These are phyloP conservation scores for Fusarium sp. DNA, from an alignment of 2,329 filamentous ascomycete species.

Conservation along the genomic window DNA sequence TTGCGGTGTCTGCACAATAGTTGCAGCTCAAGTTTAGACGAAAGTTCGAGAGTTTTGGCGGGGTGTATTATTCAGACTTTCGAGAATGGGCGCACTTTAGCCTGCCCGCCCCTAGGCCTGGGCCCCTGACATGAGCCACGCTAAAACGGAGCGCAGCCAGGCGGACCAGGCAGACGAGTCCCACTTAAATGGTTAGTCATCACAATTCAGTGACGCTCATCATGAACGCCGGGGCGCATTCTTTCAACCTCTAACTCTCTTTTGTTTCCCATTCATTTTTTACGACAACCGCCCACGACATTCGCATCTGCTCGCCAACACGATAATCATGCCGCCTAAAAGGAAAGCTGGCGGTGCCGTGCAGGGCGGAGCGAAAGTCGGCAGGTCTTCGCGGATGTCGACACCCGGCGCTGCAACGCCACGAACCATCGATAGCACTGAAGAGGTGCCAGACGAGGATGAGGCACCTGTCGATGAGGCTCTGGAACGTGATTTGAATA, in stretches of 20 bases:
- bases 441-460: slow-evolving; percentile 61
- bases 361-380: slow-evolving; percentile 64
- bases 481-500: slow-evolving; percentile 66
- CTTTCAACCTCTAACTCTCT: neutral
- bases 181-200: slow-evolving; percentile 34
- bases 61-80: slow-evolving; percentile 39
- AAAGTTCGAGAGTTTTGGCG: slow-evolving; percentile 33
- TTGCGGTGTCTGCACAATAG: neutral
- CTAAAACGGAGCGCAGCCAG: slow-evolving; percentile 3
- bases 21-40: slow-evolving; percentile 17
- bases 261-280: neutral
- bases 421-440: slow-evolving; percentile 67
- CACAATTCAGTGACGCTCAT: slow-evolving; percentile 29
- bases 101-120: neutral
- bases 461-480: slow-evolving; percentile 64
- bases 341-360: slow-evolving; percentile 71
- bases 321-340: slow-evolving; percentile 72
- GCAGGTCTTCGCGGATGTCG: slow-evolving; percentile 68
- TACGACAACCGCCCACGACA: slow-evolving; percentile 18
- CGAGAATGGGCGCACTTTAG: slow-evolving; percentile 8
- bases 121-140: slow-evolving; percentile 20
- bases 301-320: slow-evolving; percentile 32
- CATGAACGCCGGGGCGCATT: slow-evolving; percentile 15
- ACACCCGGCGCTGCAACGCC: slow-evolving; percentile 72
- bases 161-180: neutral